These are phyloP conservation scores for Peniophora sp. DNA, from an alignment of 1,284 basidiomycete species.

Conservation along the genomic window DNA sequence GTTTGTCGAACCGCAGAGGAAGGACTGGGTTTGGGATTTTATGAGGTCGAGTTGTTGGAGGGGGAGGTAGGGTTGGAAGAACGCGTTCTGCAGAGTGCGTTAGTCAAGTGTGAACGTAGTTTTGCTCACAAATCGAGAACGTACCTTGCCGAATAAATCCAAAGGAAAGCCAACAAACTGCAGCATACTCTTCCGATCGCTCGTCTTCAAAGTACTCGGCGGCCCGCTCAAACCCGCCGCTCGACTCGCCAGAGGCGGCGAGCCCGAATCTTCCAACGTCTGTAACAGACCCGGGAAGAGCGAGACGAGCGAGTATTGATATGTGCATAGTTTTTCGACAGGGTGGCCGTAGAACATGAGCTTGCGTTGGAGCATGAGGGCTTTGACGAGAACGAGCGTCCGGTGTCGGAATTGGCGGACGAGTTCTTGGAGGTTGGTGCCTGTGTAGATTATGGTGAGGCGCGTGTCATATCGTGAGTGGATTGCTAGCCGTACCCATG, in stretches of 20 bases:
- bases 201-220: conserved; percentile 74
- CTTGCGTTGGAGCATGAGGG: conserved; percentile 87
- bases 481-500: conserved; percentile 59
- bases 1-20: conserved; percentile 93
- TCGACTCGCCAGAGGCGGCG: conserved; percentile 72
- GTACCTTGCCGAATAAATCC: conserved; percentile 77
- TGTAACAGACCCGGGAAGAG: conserved; percentile 84
- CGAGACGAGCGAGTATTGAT: conserved; percentile 91
- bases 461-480: too few species aligned
- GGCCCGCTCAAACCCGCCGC: conserved; percentile 63
- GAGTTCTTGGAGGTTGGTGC: conserved; percentile 54
- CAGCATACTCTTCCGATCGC: conserved; percentile 87
- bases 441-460: too few species aligned
- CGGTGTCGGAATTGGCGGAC: conserved; percentile 92
- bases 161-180: conserved; percentile 88
- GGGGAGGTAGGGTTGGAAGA: conserved; percentile 98
- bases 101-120: neutral
- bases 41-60: conserved; percentile 93
- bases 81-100: conserved; percentile 54
- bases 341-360: conserved; percentile 98
- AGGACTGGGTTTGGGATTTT: conserved; percentile 62
- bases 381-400: conserved; percentile 90
- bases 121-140: conserved; percentile 2
- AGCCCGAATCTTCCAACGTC: conserved; percentile 87
- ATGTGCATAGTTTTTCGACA: conserved; percentile 93